Base-by-base conservation (phyloP, 2,329 filamentous ascomycete species). In the Alternaria conjuncta region DNA sequence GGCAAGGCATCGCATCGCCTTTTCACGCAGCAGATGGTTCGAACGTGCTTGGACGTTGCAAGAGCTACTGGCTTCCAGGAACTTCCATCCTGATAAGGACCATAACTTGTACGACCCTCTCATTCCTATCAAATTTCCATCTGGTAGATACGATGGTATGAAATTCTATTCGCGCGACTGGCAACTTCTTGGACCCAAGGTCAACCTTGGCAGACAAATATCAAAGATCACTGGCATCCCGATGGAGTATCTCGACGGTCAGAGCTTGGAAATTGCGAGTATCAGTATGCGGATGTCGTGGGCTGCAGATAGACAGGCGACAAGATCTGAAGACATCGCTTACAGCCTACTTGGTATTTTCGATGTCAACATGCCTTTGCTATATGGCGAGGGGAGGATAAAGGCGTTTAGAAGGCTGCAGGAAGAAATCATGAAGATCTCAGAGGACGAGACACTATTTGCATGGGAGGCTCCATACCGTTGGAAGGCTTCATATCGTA, bases 401-500 rank as follows among this genome's bases (percentile, higher is more conserved):
- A 71, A 66, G 30, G 70, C 68, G 0, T 71, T 71, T 11, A 26
- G 47, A 8, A 55, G 67, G 7, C 41, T 69, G 12, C 71, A 74
- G 56, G 66, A 74, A 56, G 73, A 75, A 23, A 75, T 76, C 15
- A 72, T 75, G 62, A 68, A 65, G 36, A 59, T 60, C 1, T 68
- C 66, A 0, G 63, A 69, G 4, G 70, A 74, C 21, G 60, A 71
- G 23, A 70, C 68, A 0, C 28, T 73, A 1, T 71, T 73, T 45
- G 68, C 64, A 2, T 73, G 71, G 71, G 58, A 32, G 28, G 26
- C 26, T 11, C 26, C 26, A 28, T 11, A 28, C 26, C 26, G 26
- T 28, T 28, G 26, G 26, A 28, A 28, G 26, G 5, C 28, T 12
- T 3, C 11, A 5, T 6, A 30, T 6, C 11, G 28, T 3, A 18